These are phyloP conservation scores for Scheffersomyces insectosa DNA, from an alignment of 1,139 yeast species.

Conservation along the genomic window DNA sequence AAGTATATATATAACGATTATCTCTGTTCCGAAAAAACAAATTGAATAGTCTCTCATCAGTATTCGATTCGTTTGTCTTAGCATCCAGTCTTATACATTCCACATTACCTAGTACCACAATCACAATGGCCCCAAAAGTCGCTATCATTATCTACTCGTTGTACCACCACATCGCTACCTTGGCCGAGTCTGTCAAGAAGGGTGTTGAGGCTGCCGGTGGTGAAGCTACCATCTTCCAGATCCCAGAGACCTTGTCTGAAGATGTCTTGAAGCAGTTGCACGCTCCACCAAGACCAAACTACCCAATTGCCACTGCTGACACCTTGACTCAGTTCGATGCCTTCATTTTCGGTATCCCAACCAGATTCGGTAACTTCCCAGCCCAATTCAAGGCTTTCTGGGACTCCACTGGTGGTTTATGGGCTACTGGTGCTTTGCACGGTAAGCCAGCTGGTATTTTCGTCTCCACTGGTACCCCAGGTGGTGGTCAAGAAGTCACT, in stretches of 20 bases:
- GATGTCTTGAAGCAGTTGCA: conserved; percentile 29
- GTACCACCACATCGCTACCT: conserved; percentile 36
- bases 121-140: conserved; percentile 31
- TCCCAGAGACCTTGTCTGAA: conserved; percentile 35
- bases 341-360: conserved; percentile 40
- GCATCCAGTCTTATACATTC: background rate
- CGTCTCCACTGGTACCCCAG: conserved; percentile 38
- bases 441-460: conserved; percentile 42
- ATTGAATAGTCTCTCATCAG: no score
- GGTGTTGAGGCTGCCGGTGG: conserved; percentile 44
- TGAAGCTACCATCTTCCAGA: conserved; percentile 37
- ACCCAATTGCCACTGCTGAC: conserved; percentile 33
- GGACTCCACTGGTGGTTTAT: conserved; percentile 41
- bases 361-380: conserved; percentile 41
- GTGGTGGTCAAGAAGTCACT: conserved; percentile 45
- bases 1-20: no score
- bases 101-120: background rate
- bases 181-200: conserved; percentile 36
- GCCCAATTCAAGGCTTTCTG: conserved; percentile 41
- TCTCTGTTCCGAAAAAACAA: no score
- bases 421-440: conserved; percentile 36
- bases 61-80: no score
- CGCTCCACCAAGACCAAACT: conserved; percentile 35
- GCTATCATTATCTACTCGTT: conserved; percentile 41
- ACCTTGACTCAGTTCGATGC: conserved; percentile 37